These are phyloP conservation scores for Mycena vulgaris DNA, from an alignment of 768 basidiomycete species.

Conservation along the genomic window DNA sequence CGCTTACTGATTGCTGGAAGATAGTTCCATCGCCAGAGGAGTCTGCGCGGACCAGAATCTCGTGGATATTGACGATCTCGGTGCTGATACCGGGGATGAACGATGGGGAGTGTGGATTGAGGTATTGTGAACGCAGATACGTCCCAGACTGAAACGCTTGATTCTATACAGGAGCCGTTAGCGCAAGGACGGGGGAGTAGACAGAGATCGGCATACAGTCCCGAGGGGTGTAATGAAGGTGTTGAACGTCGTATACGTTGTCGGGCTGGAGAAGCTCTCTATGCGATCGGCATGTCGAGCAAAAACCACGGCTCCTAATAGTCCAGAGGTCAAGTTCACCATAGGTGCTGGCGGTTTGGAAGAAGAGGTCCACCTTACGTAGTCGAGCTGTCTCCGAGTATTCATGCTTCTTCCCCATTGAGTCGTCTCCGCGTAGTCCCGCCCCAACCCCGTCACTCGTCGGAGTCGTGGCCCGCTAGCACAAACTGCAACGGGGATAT, in stretches of 20 bases:
- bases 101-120: constrained; percentile 57
- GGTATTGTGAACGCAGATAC: constrained; percentile 56
- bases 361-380: constrained; percentile 4
- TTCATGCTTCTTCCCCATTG: no score
- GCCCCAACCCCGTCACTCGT: no score
- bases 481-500: no score
- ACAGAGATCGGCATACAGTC: constrained; percentile 13
- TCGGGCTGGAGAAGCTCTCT: constrained; percentile 36
- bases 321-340: constrained; percentile 29
- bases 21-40: constrained; percentile 67
- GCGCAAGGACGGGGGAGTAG: not conserved
- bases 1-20: constrained; percentile 66
- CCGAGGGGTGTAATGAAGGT: constrained; percentile 38
- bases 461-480: no score
- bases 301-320: constrained; percentile 33
- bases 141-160: constrained; percentile 47
- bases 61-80: constrained; percentile 50
- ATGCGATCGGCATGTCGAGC: constrained; percentile 35
- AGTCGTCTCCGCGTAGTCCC: no score
- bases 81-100: constrained; percentile 55
- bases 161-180: constrained; percentile 5
- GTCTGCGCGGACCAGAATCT: constrained; percentile 64
- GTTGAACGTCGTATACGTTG: constrained; percentile 33
- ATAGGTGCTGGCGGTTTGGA: constrained; percentile 8
- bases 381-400: not conserved